Evolutionary conservation across 2,329 filamentous ascomycete genomes (phyloP).

Genomic region (Thelonectria discophora): DNA sequence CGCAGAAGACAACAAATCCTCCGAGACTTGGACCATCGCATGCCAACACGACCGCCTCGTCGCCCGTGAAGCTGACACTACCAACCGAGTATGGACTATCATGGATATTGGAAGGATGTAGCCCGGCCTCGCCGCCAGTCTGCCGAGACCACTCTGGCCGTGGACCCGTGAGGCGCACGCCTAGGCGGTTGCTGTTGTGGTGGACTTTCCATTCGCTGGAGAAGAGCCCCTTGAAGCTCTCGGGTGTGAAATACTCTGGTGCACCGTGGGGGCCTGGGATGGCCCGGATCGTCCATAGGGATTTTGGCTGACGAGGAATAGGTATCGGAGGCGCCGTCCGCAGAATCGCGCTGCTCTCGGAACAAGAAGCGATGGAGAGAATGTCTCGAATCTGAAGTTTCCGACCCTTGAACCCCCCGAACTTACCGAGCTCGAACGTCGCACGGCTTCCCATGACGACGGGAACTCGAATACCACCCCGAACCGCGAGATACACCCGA

Average conservation of each 20-base stretch:
- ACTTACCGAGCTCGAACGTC: constrained; percentile 45
- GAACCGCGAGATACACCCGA: constrained; percentile 48
- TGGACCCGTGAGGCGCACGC: constrained; percentile 51
- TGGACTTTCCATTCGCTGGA: constrained; percentile 49
- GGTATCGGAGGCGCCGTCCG: constrained; percentile 20
- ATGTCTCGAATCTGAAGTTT: constrained; percentile 45
- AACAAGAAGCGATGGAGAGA: constrained; percentile 31
- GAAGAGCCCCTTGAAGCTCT: constrained; percentile 45
- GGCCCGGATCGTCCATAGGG: constrained; percentile 45
- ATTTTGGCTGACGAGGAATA: constrained; percentile 38
- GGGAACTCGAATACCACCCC: constrained; percentile 48
- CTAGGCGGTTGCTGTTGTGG: constrained; percentile 53
- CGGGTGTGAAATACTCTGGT: constrained; percentile 49
- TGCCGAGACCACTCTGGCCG: constrained; percentile 49
- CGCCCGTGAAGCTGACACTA: constrained; percentile 54
- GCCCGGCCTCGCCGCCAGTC: constrained; percentile 49
- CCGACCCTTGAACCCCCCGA: constrained; percentile 49
- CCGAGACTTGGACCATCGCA: constrained; percentile 54
- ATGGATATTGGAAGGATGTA: constrained; percentile 54
- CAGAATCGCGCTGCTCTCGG: rapidly evolving
- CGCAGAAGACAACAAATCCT: constrained; percentile 52
- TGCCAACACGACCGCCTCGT: constrained; percentile 51
- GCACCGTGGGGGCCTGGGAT: constrained; percentile 52
- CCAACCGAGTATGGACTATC: constrained; percentile 53
- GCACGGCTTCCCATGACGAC: constrained; percentile 45